These are phyloP conservation scores for Oidiodendron maius DNA, from an alignment of 495 filamentous ascomycete genomes.

Conservation along the genomic window DNA sequence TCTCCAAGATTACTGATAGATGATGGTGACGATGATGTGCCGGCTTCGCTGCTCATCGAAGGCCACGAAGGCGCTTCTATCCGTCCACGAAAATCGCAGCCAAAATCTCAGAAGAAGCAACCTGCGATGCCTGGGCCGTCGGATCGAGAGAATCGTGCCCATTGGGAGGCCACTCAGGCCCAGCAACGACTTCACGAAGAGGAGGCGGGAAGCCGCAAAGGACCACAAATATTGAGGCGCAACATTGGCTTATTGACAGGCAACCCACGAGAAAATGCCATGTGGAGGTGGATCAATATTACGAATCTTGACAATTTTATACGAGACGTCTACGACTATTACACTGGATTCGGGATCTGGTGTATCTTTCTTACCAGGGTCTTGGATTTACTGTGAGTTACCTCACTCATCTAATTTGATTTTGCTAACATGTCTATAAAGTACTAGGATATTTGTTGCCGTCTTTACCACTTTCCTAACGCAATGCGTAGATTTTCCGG, in stretches of 20 bases:
- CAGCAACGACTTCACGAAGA: constrained; percentile 56
- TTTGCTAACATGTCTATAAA: constrained; percentile 19
- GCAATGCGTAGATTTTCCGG: constrained; percentile 79
- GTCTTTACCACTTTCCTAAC: constrained; percentile 79
- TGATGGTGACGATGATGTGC: constrained; percentile 89
- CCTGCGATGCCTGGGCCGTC: constrained; percentile 45
- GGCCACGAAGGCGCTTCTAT: constrained; percentile 22
- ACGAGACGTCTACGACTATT: constrained; percentile 87
- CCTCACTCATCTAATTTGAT: not conserved
- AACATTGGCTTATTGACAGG: constrained; percentile 30
- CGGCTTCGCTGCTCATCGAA: constrained; percentile 81
- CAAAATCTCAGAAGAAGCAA: constrained; percentile 7
- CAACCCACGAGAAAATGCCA: constrained; percentile 53
- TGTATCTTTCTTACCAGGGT: constrained; percentile 70
- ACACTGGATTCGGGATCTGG: constrained; percentile 78
- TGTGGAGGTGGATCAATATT: constrained; percentile 96
- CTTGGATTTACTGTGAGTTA: constrained; percentile 68
- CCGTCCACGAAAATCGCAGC: constrained; percentile 9
- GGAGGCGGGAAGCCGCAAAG: not conserved
- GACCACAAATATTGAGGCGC: constrained; percentile 11
- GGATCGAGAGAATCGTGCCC: constrained; percentile 45
- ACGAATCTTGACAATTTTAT: constrained; percentile 89
- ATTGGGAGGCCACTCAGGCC: constrained; percentile 61
- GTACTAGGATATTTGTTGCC: constrained; percentile 72
- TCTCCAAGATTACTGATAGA: constrained; percentile 44